Conservation (phyloP, 2,329 filamentous ascomycete genomes). For the Fusarium pseudonygamai region DNA sequence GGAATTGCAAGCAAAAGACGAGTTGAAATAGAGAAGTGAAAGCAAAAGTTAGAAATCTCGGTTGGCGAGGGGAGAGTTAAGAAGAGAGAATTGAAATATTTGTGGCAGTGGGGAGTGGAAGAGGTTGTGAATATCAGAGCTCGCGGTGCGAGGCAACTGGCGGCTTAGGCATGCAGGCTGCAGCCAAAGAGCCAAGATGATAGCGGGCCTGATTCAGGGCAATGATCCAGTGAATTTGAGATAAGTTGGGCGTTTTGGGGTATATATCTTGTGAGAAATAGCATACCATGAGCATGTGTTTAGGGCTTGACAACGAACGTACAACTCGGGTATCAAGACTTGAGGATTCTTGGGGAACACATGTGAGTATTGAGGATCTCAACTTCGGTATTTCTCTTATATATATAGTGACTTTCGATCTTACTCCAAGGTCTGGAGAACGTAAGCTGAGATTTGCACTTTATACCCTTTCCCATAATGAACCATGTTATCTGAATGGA, state of each 20-base stretch:
- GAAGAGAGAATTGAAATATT: not conserved
- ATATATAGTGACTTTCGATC: not conserved
- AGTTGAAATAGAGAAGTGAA: rapidly evolving
- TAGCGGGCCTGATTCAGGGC: not conserved
- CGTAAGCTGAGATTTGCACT: not conserved
- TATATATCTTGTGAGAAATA: not conserved
- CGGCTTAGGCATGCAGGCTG: not conserved
- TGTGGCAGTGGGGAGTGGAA: not conserved
- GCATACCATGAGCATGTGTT: not conserved
- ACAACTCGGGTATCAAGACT: not conserved
- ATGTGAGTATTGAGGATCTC: not conserved
- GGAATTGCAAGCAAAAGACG: not conserved
- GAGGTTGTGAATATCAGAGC: not conserved
- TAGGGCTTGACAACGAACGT: not conserved
- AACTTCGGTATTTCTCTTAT: rapidly evolving
- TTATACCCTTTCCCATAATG: not conserved
- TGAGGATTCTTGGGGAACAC: not conserved
- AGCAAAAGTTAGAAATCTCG: rapidly evolving
- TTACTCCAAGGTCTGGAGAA: not conserved
- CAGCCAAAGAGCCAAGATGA: not conserved
- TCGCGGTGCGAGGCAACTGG: conserved; percentile 11
- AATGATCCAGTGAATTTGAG: too few species aligned
- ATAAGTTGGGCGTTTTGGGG: rapidly evolving
- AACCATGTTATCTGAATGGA: not conserved
- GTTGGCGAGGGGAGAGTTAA: not conserved